Base-by-base conservation (phyloP, 192 early-diverging fungal genomes). In the Chytriomyces sp. region DNA sequence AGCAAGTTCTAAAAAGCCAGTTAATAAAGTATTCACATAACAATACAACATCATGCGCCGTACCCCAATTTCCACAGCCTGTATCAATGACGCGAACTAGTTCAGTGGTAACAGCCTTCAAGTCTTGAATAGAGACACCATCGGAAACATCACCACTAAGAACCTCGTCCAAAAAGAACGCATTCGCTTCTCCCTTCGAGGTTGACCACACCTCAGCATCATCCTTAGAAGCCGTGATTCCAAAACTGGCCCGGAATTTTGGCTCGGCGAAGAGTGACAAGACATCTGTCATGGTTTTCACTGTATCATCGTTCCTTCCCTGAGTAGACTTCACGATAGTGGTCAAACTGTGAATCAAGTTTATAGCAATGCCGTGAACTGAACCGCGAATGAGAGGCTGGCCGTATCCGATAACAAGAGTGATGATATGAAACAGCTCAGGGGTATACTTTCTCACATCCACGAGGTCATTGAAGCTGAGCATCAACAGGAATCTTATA, bases 361-460 rank as follows among this genome's bases (percentile, higher is more conserved):
- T 96, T 66, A 96, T 89, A 3, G 95, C 92, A 39, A 96, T 88
- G n/a, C 94, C 95, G 72, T 98, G 95, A 10, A 97, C 87, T n/a
- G 94, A 90, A 0, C 91, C 83, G 4, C 95, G 88, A 58, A 97
- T 91, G 30, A 93, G 69, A 4, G 93, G 90, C 0, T 93, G 87
- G 0, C 96, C 96, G 5, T 93, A 79, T 39, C 93, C 94, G 7
- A 94, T 87, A 58, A 97, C 76, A 73, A 97, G 80, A 28, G 91
- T 90, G 0, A 95, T 85, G 57, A 96, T 85, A 63, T 95, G 92
- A 52, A 92, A 92, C 6, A 97, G 73, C 56, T 98, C 95, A 0
- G 94, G 93, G 30, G 96, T 79, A 76, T 90, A 94, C 68, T 87
- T 84, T 38, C 87, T 83, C 3, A 91, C 88, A 70, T 91, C 79